These are phyloP conservation scores for Taphrina betulina DNA, from an alignment of 1,139 yeast genomes.

Conservation along the genomic window DNA sequence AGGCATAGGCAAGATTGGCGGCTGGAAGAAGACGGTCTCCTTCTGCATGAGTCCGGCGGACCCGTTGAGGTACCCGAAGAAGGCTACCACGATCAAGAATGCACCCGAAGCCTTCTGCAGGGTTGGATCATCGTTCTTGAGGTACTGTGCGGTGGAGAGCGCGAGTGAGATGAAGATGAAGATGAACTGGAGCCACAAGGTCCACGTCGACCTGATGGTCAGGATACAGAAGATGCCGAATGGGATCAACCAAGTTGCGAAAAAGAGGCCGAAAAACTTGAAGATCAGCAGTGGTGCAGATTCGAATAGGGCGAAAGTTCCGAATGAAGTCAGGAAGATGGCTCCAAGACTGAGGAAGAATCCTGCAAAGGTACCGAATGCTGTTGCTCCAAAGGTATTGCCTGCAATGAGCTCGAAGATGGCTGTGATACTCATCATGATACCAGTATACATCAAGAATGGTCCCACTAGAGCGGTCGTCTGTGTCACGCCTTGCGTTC, in stretches of 20 bases:
- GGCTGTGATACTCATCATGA: slow-evolving; percentile 20
- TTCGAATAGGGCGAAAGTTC: not conserved
- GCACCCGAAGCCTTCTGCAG: slow-evolving; percentile 16
- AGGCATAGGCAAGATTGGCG: slow-evolving; percentile 14
- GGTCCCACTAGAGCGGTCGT: slow-evolving; percentile 10
- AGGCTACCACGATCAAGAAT: slow-evolving; percentile 1
- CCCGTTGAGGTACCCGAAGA: slow-evolving; percentile 17
- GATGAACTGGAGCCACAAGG: slow-evolving; percentile 21
- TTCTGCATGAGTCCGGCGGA: slow-evolving; percentile 18
- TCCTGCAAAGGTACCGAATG: slow-evolving; percentile 18
- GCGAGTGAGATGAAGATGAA: slow-evolving; percentile 13
- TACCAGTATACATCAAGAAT: slow-evolving; percentile 14
- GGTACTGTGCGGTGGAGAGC: slow-evolving; percentile 18
- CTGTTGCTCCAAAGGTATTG: slow-evolving; percentile 22
- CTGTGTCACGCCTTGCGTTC: slow-evolving; percentile 10
- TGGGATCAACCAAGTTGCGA: slow-evolving; percentile 17
- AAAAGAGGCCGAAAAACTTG: slow-evolving; percentile 17
- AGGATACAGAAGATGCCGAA: slow-evolving; percentile 22
- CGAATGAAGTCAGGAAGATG: slow-evolving; percentile 16
- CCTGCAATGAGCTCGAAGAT: slow-evolving; percentile 17
- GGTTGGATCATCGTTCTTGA: not conserved
- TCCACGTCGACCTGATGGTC: slow-evolving; percentile 20
- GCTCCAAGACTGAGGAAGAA: slow-evolving; percentile 23
- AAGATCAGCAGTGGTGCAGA: slow-evolving; percentile 4
- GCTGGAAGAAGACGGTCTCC: slow-evolving; percentile 24